Evolutionary conservation across 1,139 yeast genomes (phyloP).

Genomic region (Scheffersomyces titani): DNA sequence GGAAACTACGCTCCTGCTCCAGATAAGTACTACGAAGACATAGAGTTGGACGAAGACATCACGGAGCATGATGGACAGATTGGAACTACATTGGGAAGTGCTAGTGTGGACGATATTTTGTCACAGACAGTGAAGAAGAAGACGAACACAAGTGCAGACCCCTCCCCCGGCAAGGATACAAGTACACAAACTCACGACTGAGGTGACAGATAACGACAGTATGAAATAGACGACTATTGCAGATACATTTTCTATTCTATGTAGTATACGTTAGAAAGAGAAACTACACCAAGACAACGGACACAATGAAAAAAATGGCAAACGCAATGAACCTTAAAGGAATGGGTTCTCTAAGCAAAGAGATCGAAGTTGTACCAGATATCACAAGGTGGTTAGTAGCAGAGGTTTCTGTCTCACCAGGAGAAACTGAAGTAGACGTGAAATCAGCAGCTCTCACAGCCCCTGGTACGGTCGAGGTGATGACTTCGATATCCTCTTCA

Average conservation of each 20-base stretch:
- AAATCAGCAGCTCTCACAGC: slow-evolving; percentile 43
- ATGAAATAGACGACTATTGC: background rate
- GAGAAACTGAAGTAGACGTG: slow-evolving; percentile 23
- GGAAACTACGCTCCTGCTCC: slow-evolving; percentile 30
- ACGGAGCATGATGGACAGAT: slow-evolving; percentile 14
- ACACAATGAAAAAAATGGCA: background rate
- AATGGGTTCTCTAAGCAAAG: background rate
- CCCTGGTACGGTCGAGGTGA: slow-evolving; percentile 44
- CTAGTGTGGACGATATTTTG: slow-evolving; percentile 33
- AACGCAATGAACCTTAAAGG: background rate
- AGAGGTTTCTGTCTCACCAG: background rate
- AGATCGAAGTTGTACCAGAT: background rate
- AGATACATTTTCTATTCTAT: background rate
- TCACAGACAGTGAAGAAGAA: slow-evolving; percentile 53
- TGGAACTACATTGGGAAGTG: slow-evolving; percentile 4
- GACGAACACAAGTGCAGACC: slow-evolving; percentile 5
- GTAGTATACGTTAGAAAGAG: background rate
- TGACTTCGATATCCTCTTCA: slow-evolving; percentile 44
- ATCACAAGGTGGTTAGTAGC: background rate
- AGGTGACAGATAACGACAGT: background rate
- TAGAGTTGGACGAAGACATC: slow-evolving; percentile 38
- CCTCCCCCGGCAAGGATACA: background rate
- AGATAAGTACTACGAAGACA: slow-evolving; percentile 27
- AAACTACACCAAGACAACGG: background rate
- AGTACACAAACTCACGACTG: background rate